Percentiles rank a stretch among this genome's conserved stretches.
These are phyloP conservation scores for Zelonia costaricensis DNA, from an alignment of 208 protist species.

Conservation along the genomic window DNA sequence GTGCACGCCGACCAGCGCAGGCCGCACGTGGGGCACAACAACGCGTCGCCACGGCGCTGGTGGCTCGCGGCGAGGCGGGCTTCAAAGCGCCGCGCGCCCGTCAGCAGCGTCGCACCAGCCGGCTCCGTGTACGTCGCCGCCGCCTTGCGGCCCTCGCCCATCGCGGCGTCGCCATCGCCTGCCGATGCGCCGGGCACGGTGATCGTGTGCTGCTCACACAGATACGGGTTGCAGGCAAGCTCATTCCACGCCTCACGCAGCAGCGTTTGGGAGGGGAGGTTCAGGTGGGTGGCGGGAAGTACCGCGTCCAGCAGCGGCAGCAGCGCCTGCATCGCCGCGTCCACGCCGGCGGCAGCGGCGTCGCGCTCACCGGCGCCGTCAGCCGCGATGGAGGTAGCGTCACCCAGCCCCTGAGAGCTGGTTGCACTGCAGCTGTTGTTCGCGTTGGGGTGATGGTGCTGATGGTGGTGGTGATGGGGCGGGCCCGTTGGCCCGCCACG, in stretches of 20 bases:
- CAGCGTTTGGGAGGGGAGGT: conserved; percentile 32
- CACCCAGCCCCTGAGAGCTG: background rate
- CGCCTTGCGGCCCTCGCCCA: background rate
- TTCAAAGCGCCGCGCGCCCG: conserved; percentile 11
- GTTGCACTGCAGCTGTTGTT: background rate
- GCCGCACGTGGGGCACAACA: conserved; percentile 71
- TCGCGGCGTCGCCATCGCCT: background rate
- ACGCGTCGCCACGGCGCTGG: conserved; percentile 8
- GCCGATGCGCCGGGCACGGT: conserved; percentile 6
- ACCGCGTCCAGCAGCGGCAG: conserved; percentile 34
- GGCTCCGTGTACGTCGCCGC: conserved; percentile 13
- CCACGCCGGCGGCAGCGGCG: background rate
- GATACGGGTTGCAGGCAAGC: conserved; percentile 41
- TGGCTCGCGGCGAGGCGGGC: conserved; percentile 1
- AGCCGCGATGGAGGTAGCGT: background rate
- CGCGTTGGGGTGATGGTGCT: too few species aligned
- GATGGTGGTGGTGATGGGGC: too few species aligned
- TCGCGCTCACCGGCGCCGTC: background rate
- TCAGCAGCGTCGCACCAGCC: conserved; percentile 12
- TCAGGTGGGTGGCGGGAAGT: conserved; percentile 22
- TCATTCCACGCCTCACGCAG: conserved; percentile 81
- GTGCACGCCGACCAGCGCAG: conserved; percentile 60
- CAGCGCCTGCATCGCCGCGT: conserved; percentile 10
- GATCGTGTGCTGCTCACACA: conserved; percentile 31
- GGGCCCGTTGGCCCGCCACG: too few species aligned